Evolutionary conservation across 768 basidiomycete genomes (phyloP), one percentile per base, ranked within the genome.

Genomic region (Psilocybe azurescens): DNA sequence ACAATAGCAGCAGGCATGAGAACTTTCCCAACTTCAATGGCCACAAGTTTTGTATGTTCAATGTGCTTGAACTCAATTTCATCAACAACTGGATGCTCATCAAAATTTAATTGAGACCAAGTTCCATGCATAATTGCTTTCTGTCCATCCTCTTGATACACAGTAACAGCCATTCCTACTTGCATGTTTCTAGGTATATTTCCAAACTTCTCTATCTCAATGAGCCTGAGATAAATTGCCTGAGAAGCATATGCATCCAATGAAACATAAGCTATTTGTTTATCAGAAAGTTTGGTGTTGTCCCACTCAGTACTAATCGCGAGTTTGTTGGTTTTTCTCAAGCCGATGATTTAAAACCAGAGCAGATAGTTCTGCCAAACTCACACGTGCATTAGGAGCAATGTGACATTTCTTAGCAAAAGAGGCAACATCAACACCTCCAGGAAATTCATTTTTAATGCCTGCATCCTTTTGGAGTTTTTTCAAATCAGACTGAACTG

Each of bases 291-390:
- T 14, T 18, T 46, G 14, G 13, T 14, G 32, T 61, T 39, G 8
- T 69, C 68, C 70, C 70, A 71, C 1, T 55, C 49, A 20, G 13
- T 49, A 50, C 70, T 69, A 41, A 62, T 54, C n/a, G 1, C 49
- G 44, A 46, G 67, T 61, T 30, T 68, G 55, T 20, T 66, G 49
- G 52, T 70, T 70, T 29, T 72, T 72, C 54, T 46, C 58, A 0
- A 72, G 46, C 0, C 53, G 55, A 49, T 59, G 60, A 0, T 61
- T 47, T 3, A 79, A 69, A 32, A 77, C 65, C 0, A 29, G 16
- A 18, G 71, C 74, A 51, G 62, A 67, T 1, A 78, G 63, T 53
- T 78, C 73, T 5, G 71, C 58, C 16, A 78, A 72, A n/a, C 75
- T 63, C 28, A 64, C 58, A 5, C n/a, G 4, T 18, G 20, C 56